Percentiles rank a stretch among this genome's conserved stretches.
Evolutionary conservation across 2,329 filamentous ascomycete species (phyloP).

Genomic region (Exophiala dermatitidis): DNA sequence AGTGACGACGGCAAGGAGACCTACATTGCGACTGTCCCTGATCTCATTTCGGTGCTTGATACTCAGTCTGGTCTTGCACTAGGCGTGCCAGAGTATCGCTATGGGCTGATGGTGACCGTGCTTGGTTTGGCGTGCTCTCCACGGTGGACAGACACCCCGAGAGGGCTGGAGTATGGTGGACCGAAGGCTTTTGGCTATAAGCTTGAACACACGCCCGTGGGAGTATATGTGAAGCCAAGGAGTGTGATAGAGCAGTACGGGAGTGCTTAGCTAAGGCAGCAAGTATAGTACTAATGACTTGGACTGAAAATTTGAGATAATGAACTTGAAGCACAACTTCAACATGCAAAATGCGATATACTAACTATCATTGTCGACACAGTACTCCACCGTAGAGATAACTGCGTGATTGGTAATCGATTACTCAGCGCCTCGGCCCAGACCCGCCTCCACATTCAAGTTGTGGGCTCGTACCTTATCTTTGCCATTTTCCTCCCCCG

Average conservation of each 20-base stretch:
- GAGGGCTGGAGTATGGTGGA: conserved; percentile 5
- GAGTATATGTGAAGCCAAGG: conserved; percentile 16
- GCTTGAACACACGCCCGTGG: conserved; percentile 14
- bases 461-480: too few species aligned
- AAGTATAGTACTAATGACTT: background rate
- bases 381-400: too few species aligned
- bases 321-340: too few species aligned
- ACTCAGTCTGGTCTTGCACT: conserved; percentile 18
- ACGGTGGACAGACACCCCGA: conserved; percentile 42
- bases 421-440: too few species aligned
- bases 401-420: too few species aligned
- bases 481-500: too few species aligned
- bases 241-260: conserved; percentile 12
- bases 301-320: too few species aligned
- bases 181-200: conserved; percentile 14
- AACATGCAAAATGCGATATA: too few species aligned
- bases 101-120: conserved; percentile 46
- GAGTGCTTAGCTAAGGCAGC: background rate
- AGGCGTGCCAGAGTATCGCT: conserved; percentile 35
- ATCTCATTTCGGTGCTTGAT: conserved; percentile 24
- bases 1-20: conserved; percentile 11
- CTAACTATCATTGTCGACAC: too few species aligned
- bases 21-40: conserved; percentile 31
- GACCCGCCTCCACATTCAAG: too few species aligned
- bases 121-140: conserved; percentile 51